Evolutionary conservation across 179 eudicot genomes (phyloP).

Genomic region (Dionaea muscipula): DNA sequence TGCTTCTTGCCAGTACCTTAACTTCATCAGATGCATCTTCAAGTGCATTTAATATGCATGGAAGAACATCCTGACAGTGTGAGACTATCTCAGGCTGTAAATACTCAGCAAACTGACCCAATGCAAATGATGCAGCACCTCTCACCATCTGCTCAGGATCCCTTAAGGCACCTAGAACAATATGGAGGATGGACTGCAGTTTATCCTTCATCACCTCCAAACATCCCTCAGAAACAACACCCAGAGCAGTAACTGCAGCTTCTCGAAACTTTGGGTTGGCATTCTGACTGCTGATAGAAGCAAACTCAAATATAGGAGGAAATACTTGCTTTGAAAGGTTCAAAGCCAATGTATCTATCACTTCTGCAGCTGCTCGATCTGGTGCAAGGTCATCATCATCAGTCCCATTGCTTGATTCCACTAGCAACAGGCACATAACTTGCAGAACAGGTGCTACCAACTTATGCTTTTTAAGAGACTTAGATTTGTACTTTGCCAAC

Average conservation of each 20-base stretch:
- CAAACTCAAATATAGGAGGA: conserved; percentile 70
- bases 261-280: conserved; percentile 76
- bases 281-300: conserved; percentile 64
- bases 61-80: conserved; percentile 81
- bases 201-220: conserved; percentile 62
- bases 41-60: conserved; percentile 70
- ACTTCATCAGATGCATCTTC: conserved; percentile 93
- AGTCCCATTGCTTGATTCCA: conserved; percentile 55
- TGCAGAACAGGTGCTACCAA: conserved; percentile 72
- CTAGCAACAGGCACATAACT: conserved; percentile 81
- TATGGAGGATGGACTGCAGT: conserved; percentile 64
- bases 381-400: conserved; percentile 91
- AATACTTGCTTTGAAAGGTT: conserved; percentile 76
- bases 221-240: conserved; percentile 90
- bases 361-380: conserved; percentile 95
- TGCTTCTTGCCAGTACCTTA: conserved; percentile 37
- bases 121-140: conserved; percentile 94
- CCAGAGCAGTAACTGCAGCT: conserved; percentile 84
- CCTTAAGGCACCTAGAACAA: conserved; percentile 81
- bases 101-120: conserved; percentile 94
- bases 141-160: conserved; percentile 95
- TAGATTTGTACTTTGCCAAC: conserved; percentile 86
- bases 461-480: conserved; percentile 90
- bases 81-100: conserved; percentile 92
- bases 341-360: conserved; percentile 84